A percentile compares a stretch with the other conserved stretches of the same genome.
Evolutionary conservation across 495 filamentous ascomycete species (phyloP).

Genomic region (Thozetella sp.): DNA sequence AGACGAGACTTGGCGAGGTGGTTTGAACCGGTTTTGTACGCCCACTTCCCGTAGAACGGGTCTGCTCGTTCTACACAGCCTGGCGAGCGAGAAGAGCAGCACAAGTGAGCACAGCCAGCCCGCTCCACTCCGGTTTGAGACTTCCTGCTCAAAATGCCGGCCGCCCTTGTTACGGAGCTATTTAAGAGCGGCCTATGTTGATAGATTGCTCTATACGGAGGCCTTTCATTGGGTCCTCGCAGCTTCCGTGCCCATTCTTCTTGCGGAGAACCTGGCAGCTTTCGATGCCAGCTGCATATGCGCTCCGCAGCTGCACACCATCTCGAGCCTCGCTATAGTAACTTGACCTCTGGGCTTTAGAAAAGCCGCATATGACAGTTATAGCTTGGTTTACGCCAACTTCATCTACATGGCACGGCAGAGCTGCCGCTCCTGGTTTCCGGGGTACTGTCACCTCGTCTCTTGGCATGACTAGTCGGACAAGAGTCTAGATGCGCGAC

Average conservation of each 20-base stretch:
- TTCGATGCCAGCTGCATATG: too few species aligned
- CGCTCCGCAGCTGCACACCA: neutral
- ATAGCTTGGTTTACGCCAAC: neutral
- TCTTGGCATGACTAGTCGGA: neutral
- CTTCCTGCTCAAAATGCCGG: too few species aligned
- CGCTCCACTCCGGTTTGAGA: too few species aligned
- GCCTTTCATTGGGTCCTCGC: too few species aligned
- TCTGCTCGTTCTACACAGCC: neutral
- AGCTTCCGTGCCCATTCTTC: too few species aligned
- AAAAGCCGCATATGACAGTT: neutral
- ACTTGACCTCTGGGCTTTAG: neutral
- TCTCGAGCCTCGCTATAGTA: neutral
- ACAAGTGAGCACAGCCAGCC: too few species aligned
- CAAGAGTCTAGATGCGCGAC: neutral
- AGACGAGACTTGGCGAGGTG: neutral
- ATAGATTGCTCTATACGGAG: too few species aligned
- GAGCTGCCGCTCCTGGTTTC: neutral
- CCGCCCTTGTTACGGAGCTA: too few species aligned
- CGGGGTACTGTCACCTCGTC: neutral
- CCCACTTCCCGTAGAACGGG: neutral
- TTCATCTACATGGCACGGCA: neutral
- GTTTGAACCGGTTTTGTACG: neutral
- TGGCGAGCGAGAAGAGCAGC: too few species aligned
- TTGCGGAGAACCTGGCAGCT: too few species aligned
- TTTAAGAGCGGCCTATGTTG: too few species aligned